Evolutionary conservation across 176 grass and related monocot species (phyloP), one percentile per base, ranked within the genome.

Genomic region (Thalia dealbata): DNA sequence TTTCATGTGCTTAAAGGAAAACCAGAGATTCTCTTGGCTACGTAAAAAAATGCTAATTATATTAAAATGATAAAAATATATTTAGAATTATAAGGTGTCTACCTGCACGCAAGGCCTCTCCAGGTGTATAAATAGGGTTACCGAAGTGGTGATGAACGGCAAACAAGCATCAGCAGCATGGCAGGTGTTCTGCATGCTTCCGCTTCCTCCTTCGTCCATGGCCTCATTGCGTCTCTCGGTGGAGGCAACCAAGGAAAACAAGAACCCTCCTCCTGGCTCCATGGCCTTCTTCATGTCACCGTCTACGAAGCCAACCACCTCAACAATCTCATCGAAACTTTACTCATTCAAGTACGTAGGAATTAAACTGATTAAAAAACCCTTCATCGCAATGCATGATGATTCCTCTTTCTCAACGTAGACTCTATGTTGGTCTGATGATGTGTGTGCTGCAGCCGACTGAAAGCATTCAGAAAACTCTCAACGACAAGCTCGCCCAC

Each of bases 401-500:
- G 13, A 59, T n/a, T n/a, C n/a, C n/a, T n/a, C n/a, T n/a, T n/a
- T n/a, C n/a, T n/a, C n/a, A n/a, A n/a, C n/a, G n/a, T n/a, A n/a
- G n/a, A n/a, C n/a, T n/a, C n/a, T n/a, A n/a, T n/a, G n/a, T n/a
- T n/a, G n/a, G n/a, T n/a, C n/a, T n/a, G 16, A 60, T 21, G 8
- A 58, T 58, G 8, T n/a, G 8, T 19, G 19, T 23, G 3, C 21
- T 27, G 0, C 80, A 92, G 92, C 75, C 71, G 14, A 43, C 72
- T 38, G 92, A 90, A 76, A 90, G 69, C 51, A 12, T 96, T 43
- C 73, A 92, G 72, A 26, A 87, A 42, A 69, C 76, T 21, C 51
- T 89, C 16, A 62, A 83, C 69, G 52, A 79, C 55, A 41, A 77
- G 32, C 77, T 91, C 14, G 70, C 71, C 14, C 84, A 90, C 69